phyloP scores from a whole-genome alignment of 768 basidiomycete genomes.

The Suillus alpinus region DNA sequence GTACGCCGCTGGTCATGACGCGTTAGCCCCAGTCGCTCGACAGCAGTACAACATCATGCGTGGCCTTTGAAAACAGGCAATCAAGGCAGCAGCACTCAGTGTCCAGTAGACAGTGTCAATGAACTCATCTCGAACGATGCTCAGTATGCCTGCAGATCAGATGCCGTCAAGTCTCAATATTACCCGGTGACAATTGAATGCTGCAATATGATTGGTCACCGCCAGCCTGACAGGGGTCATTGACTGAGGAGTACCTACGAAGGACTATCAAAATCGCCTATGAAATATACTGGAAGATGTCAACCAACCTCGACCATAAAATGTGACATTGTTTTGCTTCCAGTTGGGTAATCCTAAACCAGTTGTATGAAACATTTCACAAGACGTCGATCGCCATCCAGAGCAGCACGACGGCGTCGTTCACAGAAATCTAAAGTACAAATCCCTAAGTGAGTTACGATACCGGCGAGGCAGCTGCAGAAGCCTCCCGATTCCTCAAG shows the following conservation, averaged over 20 bases:
- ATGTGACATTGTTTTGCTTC: not conserved
- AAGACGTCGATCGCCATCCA: not conserved
- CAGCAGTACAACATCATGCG: not conserved
- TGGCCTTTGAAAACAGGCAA: not conserved
- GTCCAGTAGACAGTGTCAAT: not conserved
- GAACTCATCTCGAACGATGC: not conserved
- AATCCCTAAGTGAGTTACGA: slow-evolving; percentile 7
- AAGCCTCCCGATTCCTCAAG: slow-evolving; percentile 42
- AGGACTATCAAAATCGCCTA: not conserved
- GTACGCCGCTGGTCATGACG: not conserved
- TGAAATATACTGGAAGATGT: not conserved
- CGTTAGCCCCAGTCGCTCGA: not conserved
- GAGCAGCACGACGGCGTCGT: not conserved
- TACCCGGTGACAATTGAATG: not conserved
- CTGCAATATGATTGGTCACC: not conserved
- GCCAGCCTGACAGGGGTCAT: not conserved
- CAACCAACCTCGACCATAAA: not conserved
- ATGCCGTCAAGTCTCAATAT: not conserved
- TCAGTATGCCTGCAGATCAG: not conserved
- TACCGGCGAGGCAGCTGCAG: slow-evolving; percentile 21
- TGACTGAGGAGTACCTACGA: not conserved
- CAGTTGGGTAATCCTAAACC: not conserved
- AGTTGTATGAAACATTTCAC: not conserved
- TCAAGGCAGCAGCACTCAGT: not conserved
- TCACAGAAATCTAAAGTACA: slow-evolving; percentile 3